These are phyloP conservation scores for Mrakia blollopis DNA, from an alignment of 768 basidiomycete species.

Conservation along the genomic window DNA sequence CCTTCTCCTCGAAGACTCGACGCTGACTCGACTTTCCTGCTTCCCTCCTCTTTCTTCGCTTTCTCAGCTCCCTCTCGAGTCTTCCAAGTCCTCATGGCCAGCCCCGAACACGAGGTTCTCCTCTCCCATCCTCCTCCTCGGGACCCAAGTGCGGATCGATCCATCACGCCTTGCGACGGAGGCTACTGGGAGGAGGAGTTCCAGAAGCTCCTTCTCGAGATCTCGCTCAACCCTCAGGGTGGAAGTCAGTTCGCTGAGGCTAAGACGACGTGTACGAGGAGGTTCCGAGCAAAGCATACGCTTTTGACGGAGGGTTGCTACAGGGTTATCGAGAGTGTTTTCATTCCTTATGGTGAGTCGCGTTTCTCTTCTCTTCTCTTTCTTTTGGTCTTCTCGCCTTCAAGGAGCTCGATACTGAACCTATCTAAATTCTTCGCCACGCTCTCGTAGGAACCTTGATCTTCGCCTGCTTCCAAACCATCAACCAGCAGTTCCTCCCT, in stretches of 20 bases:
- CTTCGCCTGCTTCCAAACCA: slow-evolving; percentile 22
- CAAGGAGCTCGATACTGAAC: not conserved
- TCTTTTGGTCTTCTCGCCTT: not conserved
- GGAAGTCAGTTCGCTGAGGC: slow-evolving; percentile 37
- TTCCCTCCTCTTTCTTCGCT: not conserved
- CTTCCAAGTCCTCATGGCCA: slow-evolving; percentile 71
- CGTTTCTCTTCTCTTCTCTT: slow-evolving; percentile 32
- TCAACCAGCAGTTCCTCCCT: slow-evolving; percentile 15
- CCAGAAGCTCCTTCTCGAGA: slow-evolving; percentile 40
- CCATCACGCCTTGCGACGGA: slow-evolving; percentile 37
- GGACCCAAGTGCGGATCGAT: slow-evolving; percentile 14
- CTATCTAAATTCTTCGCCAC: not conserved
- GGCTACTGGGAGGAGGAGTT: slow-evolving; percentile 43
- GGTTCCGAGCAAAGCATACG: slow-evolving; percentile 42
- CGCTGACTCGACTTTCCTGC: not conserved
- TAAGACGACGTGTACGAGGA: slow-evolving; percentile 43
- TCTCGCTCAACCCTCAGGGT: slow-evolving; percentile 40
- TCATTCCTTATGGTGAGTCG: slow-evolving; percentile 44
- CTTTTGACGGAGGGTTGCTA: slow-evolving; percentile 42
- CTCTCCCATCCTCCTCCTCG: slow-evolving; percentile 67
- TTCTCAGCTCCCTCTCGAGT: slow-evolving; percentile 50
- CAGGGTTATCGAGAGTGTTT: slow-evolving; percentile 41
- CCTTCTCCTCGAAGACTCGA: not conserved
- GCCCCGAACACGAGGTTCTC: slow-evolving; percentile 55
- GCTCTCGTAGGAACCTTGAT: slow-evolving; percentile 13